Evolutionary conservation across 2,329 filamentous ascomycete species (phyloP).

Genomic region (Beauveria pseudobassiana): DNA sequence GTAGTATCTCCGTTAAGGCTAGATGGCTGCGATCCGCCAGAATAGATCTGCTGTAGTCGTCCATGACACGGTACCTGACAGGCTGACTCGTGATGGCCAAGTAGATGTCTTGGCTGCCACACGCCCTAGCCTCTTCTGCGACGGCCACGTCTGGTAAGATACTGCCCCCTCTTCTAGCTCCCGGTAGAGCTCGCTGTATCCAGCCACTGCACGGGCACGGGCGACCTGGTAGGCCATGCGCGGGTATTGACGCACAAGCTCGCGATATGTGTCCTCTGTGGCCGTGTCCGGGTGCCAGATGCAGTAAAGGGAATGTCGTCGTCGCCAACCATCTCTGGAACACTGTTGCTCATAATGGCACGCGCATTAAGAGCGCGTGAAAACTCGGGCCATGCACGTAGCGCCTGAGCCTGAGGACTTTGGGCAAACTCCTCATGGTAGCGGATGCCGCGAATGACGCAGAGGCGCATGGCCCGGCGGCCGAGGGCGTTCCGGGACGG

Average conservation of each 20-base stretch:
- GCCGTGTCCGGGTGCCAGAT: slow-evolving; percentile 32
- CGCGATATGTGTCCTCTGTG: slow-evolving; percentile 26
- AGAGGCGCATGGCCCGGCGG: not conserved
- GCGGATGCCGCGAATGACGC: not conserved
- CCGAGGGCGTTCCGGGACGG: not conserved
- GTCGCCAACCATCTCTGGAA: slow-evolving; percentile 21
- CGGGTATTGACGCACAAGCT: slow-evolving; percentile 25
- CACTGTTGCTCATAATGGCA: slow-evolving; percentile 26
- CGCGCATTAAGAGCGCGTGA: slow-evolving; percentile 20
- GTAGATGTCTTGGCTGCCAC: slow-evolving; percentile 20
- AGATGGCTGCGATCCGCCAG: slow-evolving; percentile 10
- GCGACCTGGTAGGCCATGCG: slow-evolving; percentile 28
- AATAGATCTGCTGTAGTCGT: slow-evolving; percentile 26
- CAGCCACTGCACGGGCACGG: slow-evolving; percentile 31
- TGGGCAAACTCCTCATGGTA: not conserved
- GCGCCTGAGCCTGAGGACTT: not conserved
- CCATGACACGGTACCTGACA: slow-evolving; percentile 24
- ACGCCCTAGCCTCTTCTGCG: slow-evolving; percentile 27
- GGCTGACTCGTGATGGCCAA: slow-evolving; percentile 22
- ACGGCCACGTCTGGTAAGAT: slow-evolving; percentile 30
- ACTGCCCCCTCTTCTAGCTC: slow-evolving; percentile 18
- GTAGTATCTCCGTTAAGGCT: not conserved
- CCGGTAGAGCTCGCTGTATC: slow-evolving; percentile 27
- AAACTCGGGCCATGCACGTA: not conserved
- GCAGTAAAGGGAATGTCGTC: slow-evolving; percentile 25